Evolutionary conservation across 768 basidiomycete species (phyloP), one percentile per base, ranked within the genome.

Genomic region (Suillus clintonianus): DNA sequence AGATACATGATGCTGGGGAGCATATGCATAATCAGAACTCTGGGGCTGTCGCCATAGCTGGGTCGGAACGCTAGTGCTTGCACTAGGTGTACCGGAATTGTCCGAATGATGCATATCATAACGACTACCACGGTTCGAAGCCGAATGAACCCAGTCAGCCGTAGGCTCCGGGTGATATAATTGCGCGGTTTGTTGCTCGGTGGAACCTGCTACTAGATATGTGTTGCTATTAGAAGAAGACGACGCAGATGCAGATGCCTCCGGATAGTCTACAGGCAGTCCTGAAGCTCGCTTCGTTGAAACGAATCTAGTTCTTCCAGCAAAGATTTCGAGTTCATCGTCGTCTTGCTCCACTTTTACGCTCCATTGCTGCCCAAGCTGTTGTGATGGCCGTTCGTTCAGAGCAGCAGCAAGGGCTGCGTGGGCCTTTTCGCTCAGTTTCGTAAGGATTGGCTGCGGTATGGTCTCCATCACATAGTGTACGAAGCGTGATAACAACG

Each of bases 241-340:
- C 2, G 27, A 27, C 27, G 27, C 27, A 27, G 27, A 27, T 4
- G 27, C 27, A 27, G 27, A 27, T 4, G 27, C 13, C 4, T 22
- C 50, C 1, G 63, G 15, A 30, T 43, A 36, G 9, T 61, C 59
- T 14, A 43, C 22, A 7, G 65, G 65, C 17, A 67, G 61, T 27
- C 72, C 71, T 37, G 65, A 72, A 36, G 74, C 61, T 71, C 76
- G 76, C 67, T 82, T 81, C 9, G 79, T 76, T 3, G 86, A 83
- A 15, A 90, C 83, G 45, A 91, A 84, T 10, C 85, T 80, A 0
- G 85, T 88, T 63, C 85, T 84, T 5, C 90, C 90, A 0, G 88
- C 85, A 68, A 91, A 88, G 50, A 91, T 89, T 0, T 85, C 79
- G 5, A 92, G 78, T 65, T 89, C 90, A 63, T 91, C 90, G 22